phyloP scores from a whole-genome alignment of 2,329 filamentous ascomycete genomes.

The Nemania bipapillata region DNA sequence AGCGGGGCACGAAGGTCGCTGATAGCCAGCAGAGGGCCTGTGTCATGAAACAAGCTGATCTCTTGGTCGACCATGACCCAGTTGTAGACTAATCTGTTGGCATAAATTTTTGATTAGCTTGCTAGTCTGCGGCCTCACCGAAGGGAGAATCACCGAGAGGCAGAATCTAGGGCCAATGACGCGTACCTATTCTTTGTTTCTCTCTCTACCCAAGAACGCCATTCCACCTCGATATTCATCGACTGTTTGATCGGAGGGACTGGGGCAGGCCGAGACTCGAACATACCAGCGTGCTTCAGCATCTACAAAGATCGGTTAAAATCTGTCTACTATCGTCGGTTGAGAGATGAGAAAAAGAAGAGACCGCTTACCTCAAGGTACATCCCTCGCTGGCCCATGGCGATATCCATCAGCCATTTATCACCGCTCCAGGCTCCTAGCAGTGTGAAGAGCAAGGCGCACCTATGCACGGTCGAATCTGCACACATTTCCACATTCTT shows the following conservation, averaged over 20 bases:
- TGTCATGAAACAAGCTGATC: constrained; percentile 73
- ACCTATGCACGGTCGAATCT: constrained; percentile 71
- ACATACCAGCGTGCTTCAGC: constrained; percentile 74
- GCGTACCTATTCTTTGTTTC: constrained; percentile 71
- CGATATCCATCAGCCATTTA: constrained; percentile 81
- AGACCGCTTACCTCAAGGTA: constrained; percentile 68
- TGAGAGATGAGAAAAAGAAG: background rate
- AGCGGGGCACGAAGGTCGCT: constrained; percentile 73
- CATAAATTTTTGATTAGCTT: constrained; percentile 1
- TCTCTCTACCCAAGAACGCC: constrained; percentile 72
- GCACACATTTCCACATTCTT: constrained; percentile 75
- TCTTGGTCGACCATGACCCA: constrained; percentile 81
- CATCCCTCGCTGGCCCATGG: constrained; percentile 78
- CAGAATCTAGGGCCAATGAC: constrained; percentile 39
- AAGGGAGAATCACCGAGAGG: constrained; percentile 2
- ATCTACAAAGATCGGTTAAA: constrained; percentile 58
- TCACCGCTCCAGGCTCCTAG: constrained; percentile 78
- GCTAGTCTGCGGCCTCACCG: background rate
- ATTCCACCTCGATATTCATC: constrained; percentile 62
- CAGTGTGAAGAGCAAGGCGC: constrained; percentile 73
- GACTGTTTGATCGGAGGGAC: constrained; percentile 58
- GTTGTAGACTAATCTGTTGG: constrained; percentile 73
- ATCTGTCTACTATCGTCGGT: background rate
- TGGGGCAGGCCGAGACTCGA: constrained; percentile 64
- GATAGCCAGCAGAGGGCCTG: constrained; percentile 70